These are phyloP conservation scores for Oxytropis ochrocephala DNA, from an alignment of 306 rosid species.

Conservation along the genomic window DNA sequence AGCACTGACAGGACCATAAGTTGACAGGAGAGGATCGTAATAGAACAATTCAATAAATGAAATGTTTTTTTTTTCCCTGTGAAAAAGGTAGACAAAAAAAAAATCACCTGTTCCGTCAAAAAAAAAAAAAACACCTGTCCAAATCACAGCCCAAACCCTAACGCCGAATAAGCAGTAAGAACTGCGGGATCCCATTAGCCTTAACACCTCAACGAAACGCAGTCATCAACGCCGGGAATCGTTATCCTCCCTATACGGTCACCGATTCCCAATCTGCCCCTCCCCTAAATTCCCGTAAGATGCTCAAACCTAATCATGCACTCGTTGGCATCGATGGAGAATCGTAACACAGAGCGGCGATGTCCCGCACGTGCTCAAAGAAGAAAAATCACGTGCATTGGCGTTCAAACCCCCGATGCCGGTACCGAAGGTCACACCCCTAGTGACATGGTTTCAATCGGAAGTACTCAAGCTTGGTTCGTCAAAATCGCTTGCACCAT, in stretches of 20 bases:
- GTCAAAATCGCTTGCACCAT: conserved; percentile 58
- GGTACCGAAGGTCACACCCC: conserved; percentile 31
- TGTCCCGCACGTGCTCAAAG: background rate
- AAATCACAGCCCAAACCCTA: background rate
- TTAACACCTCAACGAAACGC: background rate
- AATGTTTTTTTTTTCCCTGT: no score
- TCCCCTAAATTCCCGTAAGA: background rate
- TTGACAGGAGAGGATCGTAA: no score
- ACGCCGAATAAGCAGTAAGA: background rate
- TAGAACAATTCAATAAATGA: no score
- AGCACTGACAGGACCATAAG: no score
- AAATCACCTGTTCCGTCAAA: no score
- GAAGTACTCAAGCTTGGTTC: conserved; percentile 64
- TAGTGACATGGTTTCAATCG: conserved; percentile 35
- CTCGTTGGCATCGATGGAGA: conserved; percentile 27
- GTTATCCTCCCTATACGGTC: background rate
- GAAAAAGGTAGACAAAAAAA: no score
- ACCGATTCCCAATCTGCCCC: background rate
- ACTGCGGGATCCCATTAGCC: background rate
- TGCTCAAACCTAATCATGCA: conserved; percentile 31
- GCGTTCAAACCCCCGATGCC: conserved; percentile 44
- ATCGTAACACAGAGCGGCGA: conserved; percentile 4
- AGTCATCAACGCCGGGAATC: background rate
- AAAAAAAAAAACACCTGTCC: background rate
- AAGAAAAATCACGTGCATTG: background rate